phyloP scores from a whole-genome alignment of 768 basidiomycete species.

The Boletus rubropictus region DNA sequence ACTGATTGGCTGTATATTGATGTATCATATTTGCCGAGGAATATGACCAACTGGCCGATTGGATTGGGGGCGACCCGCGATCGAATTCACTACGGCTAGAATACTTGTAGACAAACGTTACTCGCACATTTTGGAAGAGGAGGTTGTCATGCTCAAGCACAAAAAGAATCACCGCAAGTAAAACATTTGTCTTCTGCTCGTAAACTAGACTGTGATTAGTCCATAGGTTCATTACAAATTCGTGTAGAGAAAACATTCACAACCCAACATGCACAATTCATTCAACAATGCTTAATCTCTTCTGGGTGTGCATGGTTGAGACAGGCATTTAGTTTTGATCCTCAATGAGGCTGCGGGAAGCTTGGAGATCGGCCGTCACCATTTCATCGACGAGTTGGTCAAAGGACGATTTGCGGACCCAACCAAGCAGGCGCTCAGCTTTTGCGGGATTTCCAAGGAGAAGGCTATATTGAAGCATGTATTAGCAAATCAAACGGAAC shows the following conservation, averaged over 20 bases:
- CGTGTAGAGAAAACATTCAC: not conserved
- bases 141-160: not conserved
- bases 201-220: slow-evolving; percentile 2
- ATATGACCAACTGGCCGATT: not conserved
- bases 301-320: not conserved
- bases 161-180: not conserved
- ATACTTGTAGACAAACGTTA: not conserved
- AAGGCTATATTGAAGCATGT: slow-evolving; percentile 41
- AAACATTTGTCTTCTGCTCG: not conserved
- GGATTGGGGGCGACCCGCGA: not conserved
- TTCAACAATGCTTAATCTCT: not conserved
- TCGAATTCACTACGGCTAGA: not conserved
- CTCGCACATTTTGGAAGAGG: not conserved
- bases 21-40: slow-evolving; percentile 6
- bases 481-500: not conserved
- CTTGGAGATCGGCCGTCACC: slow-evolving; percentile 77
- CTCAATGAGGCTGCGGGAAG: slow-evolving; percentile 68
- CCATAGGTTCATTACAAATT: slow-evolving; percentile 5
- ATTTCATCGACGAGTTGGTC: slow-evolving; percentile 86
- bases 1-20: slow-evolving; percentile 5
- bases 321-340: slow-evolving; percentile 60
- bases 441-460: slow-evolving; percentile 86
- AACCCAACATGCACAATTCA: not conserved
- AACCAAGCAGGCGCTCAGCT: slow-evolving; percentile 82
- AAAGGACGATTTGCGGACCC: slow-evolving; percentile 85